These are phyloP conservation scores for Xylaria sp. DNA, from an alignment of 2,329 filamentous ascomycete species.

Conservation along the genomic window DNA sequence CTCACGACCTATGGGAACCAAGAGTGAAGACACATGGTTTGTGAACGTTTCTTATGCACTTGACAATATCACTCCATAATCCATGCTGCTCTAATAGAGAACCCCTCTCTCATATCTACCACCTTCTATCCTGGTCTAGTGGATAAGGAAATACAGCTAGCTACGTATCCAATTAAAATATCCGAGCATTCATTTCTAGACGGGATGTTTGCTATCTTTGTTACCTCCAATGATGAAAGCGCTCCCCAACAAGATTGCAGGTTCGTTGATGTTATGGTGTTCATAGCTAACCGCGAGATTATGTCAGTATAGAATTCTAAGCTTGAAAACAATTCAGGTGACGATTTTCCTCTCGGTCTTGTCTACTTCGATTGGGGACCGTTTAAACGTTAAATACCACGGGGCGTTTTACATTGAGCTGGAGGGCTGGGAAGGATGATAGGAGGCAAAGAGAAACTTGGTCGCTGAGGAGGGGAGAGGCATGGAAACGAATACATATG, in stretches of 20 bases:
- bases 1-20: not conserved
- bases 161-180: not conserved
- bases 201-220: not conserved
- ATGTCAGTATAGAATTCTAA: not conserved
- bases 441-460: not conserved
- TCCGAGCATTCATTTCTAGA: not conserved
- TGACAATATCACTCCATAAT: not conserved
- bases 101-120: not conserved
- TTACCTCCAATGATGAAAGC: conserved; percentile 65
- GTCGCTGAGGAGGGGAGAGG: not conserved
- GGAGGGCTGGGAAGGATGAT: too few species aligned
- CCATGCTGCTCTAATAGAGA: not conserved
- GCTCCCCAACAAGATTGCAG: conserved; percentile 81
- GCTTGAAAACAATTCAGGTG: not conserved
- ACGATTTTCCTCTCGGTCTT: not conserved
- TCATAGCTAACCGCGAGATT: conserved; percentile 70
- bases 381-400: not conserved
- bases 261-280: conserved; percentile 80
- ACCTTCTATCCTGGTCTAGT: not conserved
- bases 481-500: not conserved
- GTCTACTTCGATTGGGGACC: too few species aligned
- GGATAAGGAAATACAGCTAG: not conserved
- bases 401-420: too few species aligned
- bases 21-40: not conserved
- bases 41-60: not conserved